Evolutionary conservation across 73 alveolate species (phyloP), one percentile per base, ranked within the genome.

Genomic region (Halteria grandinella): DNA sequence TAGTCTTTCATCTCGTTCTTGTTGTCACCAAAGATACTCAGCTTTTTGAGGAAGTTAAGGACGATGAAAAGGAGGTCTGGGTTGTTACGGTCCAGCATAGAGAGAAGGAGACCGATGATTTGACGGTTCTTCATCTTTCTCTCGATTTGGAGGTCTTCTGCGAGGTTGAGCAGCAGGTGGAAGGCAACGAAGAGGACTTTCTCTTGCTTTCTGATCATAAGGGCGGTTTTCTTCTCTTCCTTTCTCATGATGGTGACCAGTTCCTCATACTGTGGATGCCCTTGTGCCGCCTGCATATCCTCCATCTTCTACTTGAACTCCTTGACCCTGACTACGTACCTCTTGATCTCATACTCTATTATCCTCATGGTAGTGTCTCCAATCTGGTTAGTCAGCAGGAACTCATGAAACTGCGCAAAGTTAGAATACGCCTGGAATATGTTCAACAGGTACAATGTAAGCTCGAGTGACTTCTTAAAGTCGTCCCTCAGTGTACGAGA

Each of bases 61-160:
- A 95, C 93, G 33, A 94, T 97, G 31, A 80, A 89, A n/a, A 96
- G 92, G 43, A 96, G 74, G 74, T 95, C 95, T 53, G 96, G 92
- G 69, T 96, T 93, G 71, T 92, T 92, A 69, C 99, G 90, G 36
- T 86, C 98, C 69, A 96, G 83, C 93, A 93, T 93, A 36, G 90
- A 80, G 7, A 95, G 49, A 1, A 96, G 90, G 51, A 83, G 83
- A 27, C 87, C 69, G 45, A 95, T 93, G 62, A 96, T 93, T 31
- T 92, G 91, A 78, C 97, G 87, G 55, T 85, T 87, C 53, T 87
- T 96, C 97, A 96, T 96, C 81, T 96, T 95, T 55, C 94, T 86
- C 75, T 96, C 99, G 20, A 96, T 95, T 58, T 89, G 78, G 24
- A 95, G 89, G 74, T 96, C 99, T 83, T 96, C 99, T 2, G 99